Conservation (phyloP, 2,329 filamentous ascomycete genomes). For the Ophiostoma ulmi region DNA sequence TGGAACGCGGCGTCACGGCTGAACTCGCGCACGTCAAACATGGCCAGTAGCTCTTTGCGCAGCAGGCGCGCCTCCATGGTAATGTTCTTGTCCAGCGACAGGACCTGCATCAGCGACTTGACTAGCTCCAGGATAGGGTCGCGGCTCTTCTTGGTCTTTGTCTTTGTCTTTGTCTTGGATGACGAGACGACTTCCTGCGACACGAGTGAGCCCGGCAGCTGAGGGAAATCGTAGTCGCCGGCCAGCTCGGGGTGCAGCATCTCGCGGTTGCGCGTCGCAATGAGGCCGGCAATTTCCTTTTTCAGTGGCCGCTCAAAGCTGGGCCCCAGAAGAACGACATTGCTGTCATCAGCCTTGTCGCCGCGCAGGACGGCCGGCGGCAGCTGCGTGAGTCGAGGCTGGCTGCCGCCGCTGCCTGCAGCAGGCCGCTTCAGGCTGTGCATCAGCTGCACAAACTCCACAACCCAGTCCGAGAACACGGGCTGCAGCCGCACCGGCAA, state of each 20-base stretch:
- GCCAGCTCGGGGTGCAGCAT: slow-evolving; percentile 84
- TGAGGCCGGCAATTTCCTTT: slow-evolving; percentile 76
- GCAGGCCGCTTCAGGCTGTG: slow-evolving; percentile 71
- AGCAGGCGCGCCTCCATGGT: slow-evolving; percentile 81
- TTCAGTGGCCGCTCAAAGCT: slow-evolving; percentile 83
- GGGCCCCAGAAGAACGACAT: slow-evolving; percentile 67
- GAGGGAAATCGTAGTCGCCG: slow-evolving; percentile 79
- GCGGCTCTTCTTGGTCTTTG: slow-evolving; percentile 34
- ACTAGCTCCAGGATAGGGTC: slow-evolving; percentile 87
- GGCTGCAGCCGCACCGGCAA: slow-evolving; percentile 74
- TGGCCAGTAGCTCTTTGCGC: slow-evolving; percentile 77
- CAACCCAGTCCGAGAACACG: slow-evolving; percentile 84
- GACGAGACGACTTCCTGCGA: slow-evolving; percentile 19
- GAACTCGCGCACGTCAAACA: slow-evolving; percentile 96
- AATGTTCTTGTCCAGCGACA: slow-evolving; percentile 86
- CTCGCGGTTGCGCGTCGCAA: slow-evolving; percentile 81
- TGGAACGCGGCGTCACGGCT: slow-evolving; percentile 78
- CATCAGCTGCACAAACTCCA: slow-evolving; percentile 95
- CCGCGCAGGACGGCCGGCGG: slow-evolving; percentile 43
- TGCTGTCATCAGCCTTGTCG: slow-evolving; percentile 43
- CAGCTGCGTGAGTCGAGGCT: slow-evolving; percentile 53
- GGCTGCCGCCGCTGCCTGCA: slow-evolving; percentile 45
- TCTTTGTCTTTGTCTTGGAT: slow-evolving; percentile 23
- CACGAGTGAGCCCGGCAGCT: slow-evolving; percentile 59
- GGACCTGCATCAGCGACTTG: slow-evolving; percentile 86